Evolutionary conservation across 257 asterid species (phyloP).

Genomic region (Jacaranda copaia): DNA sequence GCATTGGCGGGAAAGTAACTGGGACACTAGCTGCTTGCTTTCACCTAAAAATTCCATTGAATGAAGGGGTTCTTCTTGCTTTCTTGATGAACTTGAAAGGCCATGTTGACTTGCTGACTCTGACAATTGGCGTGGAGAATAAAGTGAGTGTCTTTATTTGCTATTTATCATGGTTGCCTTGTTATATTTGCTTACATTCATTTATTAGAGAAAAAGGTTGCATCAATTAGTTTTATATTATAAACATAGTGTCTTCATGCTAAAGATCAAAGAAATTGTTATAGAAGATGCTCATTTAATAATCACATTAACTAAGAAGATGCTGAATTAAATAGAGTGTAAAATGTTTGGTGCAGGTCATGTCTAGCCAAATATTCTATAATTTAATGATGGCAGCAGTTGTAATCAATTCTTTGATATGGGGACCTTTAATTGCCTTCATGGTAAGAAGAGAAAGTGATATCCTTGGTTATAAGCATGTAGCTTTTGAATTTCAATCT

Average conservation of each 20-base stretch:
- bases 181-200: background rate
- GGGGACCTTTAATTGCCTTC: conserved; percentile 86
- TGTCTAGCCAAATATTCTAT: conserved; percentile 65
- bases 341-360: conserved; percentile 60
- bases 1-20: conserved; percentile 90
- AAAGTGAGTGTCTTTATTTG: conserved; percentile 53
- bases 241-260: background rate
- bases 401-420: conserved; percentile 77
- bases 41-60: conserved; percentile 79
- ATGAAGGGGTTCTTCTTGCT: conserved; percentile 91
- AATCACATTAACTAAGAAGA: conserved; percentile 5
- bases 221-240: background rate
- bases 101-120: conserved; percentile 84
- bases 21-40: conserved; percentile 87
- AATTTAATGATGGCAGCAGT: conserved; percentile 76
- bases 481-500: conserved; percentile 70
- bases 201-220: background rate
- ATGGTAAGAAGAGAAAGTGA: conserved; percentile 84
- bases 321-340: conserved; percentile 17
- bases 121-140: conserved; percentile 62
- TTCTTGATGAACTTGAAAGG: conserved; percentile 97
- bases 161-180: background rate
- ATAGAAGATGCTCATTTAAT: background rate
- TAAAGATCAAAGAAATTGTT: background rate
- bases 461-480: conserved; percentile 69